These are phyloP conservation scores for Ceratonia siliqua DNA, from an alignment of 306 rosid genomes.

Conservation along the genomic window DNA sequence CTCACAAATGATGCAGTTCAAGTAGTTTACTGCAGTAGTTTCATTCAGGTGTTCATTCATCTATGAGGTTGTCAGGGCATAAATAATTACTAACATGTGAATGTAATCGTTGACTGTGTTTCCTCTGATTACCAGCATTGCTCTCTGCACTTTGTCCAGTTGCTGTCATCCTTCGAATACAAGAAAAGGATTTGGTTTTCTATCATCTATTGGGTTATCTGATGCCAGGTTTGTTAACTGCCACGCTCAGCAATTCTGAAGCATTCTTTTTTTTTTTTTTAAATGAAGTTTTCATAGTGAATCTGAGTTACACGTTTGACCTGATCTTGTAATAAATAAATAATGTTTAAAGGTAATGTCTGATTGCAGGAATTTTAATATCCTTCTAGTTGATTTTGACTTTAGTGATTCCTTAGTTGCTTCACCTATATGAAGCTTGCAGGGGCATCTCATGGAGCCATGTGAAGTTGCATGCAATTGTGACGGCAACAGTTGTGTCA, in stretches of 20 bases:
- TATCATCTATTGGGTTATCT: slow-evolving; percentile 19
- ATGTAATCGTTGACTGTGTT: slow-evolving; percentile 18
- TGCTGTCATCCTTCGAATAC: slow-evolving; percentile 7
- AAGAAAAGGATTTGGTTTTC: slow-evolving; percentile 25
- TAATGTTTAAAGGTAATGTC: slow-evolving; percentile 26
- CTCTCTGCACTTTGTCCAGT: slow-evolving; percentile 7
- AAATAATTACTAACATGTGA: not conserved
- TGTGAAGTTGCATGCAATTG: not conserved
- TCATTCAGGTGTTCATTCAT: slow-evolving; percentile 17
- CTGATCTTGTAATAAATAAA: slow-evolving; percentile 28
- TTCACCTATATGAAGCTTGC: slow-evolving; percentile 22
- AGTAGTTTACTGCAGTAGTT: slow-evolving; percentile 20
- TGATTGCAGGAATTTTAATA: slow-evolving; percentile 8
- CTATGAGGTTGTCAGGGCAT: not conserved
- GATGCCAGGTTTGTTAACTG: slow-evolving; percentile 26
- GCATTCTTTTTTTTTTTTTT: not conserved
- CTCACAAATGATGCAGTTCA: slow-evolving; percentile 30
- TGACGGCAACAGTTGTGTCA: not conserved
- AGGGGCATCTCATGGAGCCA: not conserved
- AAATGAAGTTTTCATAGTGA: not conserved
- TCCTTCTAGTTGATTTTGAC: slow-evolving; percentile 17
- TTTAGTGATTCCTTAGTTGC: slow-evolving; percentile 6
- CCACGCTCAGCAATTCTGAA: not conserved
- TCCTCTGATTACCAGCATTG: slow-evolving; percentile 2
- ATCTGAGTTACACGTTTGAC: slow-evolving; percentile 5